phyloP scores from a whole-genome alignment of 2,329 filamentous ascomycete genomes.

The Verticillium nubilum region DNA sequence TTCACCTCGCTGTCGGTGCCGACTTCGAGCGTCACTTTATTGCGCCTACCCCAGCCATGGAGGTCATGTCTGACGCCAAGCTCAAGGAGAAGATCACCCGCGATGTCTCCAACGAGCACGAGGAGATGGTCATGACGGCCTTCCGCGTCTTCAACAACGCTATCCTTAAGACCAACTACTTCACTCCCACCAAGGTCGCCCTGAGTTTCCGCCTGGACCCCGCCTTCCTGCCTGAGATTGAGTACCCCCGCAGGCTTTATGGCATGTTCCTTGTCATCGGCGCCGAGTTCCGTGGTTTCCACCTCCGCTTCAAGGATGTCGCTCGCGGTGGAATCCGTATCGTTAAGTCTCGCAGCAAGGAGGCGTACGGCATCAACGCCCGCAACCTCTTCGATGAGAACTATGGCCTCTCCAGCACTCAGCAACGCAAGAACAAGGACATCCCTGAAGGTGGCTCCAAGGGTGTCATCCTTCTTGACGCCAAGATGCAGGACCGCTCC shows the following conservation, averaged over 20 bases:
- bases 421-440: constrained; percentile 99
- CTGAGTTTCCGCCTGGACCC: constrained; percentile 93
- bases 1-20: constrained; percentile 60
- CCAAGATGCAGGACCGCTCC: constrained; percentile 89
- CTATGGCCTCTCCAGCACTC: constrained; percentile 95
- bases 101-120: constrained; percentile 86
- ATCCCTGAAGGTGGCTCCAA: constrained; percentile 98
- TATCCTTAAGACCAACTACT: constrained; percentile 96
- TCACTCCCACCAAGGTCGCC: constrained; percentile 94
- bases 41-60: constrained; percentile 49
- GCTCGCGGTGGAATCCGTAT: constrained; percentile 96
- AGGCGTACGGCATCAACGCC: constrained; percentile 94
- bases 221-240: constrained; percentile 79
- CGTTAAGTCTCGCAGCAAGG: constrained; percentile 94
- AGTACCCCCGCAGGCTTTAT: constrained; percentile 90
- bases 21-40: constrained; percentile 46
- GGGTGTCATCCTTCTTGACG: constrained; percentile 91
- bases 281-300: constrained; percentile 94
- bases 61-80: constrained; percentile 70
- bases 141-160: constrained; percentile 94
- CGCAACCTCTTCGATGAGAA: constrained; percentile 97
- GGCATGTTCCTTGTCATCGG: constrained; percentile 99
- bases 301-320: constrained; percentile 95
- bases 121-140: constrained; percentile 95
- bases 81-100: constrained; percentile 73